Base-by-base conservation (phyloP, 2,329 filamentous ascomycete genomes). In the Sphaerulina vaccinii region DNA sequence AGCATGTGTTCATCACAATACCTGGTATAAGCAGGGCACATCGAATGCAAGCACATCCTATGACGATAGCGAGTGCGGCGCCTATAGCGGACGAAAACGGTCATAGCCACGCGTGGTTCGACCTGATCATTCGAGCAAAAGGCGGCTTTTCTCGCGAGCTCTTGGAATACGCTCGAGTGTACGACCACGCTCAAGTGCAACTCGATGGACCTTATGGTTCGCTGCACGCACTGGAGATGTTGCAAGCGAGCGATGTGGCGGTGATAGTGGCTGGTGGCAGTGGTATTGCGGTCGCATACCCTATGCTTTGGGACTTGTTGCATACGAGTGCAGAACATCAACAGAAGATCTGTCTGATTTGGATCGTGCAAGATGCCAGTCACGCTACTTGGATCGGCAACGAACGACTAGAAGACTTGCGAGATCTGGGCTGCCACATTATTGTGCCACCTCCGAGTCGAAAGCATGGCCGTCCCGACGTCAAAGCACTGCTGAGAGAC, bases 191-290 rank as follows among this genome's bases (percentile, higher is more conserved):
- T 0, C 58, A 62, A 1, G 71, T 85, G 19, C 73, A 78, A 5
- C 66, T 86, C n/a, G 82, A 87, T 57, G 83, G 84, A 0, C 83
- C 83, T 0, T 86, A 87, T 59, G 83, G 83, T 33, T 83, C 79
- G 8, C 70, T 72, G 0, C 77, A 80, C 57, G 79, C 82, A 0
- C 69, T 83, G 13, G 68, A 77, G 15, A 73, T 81, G 62, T 71
- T 86, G 2, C 71, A 73, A 6, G 68, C 71, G 11, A 73, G 75
- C 13, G 70, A 76, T 33, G 72, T 76, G 0, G 74, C 77, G 0
- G 66, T 86, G 3, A 64, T 86, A 9, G 71, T 87, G 7, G 82
- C 82, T 1, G 83, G 83, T 2, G 84, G 84, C 0, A 83, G 79
- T 22, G 84, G 83, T 4, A 83, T 86, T 38, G 83, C 82, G 1